Conservation (phyloP, 805 yeast genomes). For the Geotrichum ghanense region DNA sequence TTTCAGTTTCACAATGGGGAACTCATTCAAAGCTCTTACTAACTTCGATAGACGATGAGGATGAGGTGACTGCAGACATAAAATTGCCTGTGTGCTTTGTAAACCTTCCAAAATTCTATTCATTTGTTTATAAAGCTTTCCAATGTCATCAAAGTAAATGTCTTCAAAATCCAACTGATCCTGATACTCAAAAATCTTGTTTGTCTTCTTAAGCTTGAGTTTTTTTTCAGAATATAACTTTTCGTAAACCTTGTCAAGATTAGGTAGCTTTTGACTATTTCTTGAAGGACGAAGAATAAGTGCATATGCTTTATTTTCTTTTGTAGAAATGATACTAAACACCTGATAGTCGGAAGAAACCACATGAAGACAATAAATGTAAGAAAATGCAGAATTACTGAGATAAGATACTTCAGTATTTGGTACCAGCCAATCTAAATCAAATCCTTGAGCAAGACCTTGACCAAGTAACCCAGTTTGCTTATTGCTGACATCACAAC, state of each 20-base stretch:
- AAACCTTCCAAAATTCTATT: constrained; percentile 42
- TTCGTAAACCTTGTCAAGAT: constrained; percentile 41
- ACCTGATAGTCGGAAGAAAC: constrained; percentile 67
- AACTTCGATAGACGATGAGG: constrained; percentile 33
- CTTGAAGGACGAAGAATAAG: constrained; percentile 59
- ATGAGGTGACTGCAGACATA: constrained; percentile 68
- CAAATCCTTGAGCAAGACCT: constrained; percentile 80
- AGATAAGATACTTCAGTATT: constrained; percentile 32
- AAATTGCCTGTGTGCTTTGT: constrained; percentile 50
- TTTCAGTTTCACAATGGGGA: constrained; percentile 54
- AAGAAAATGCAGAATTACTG: constrained; percentile 40
- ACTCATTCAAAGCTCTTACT: constrained; percentile 38
- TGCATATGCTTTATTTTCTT: constrained; percentile 40
- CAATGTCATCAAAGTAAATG: constrained; percentile 40
- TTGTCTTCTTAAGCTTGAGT: constrained; percentile 31
- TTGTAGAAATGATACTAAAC: constrained; percentile 53
- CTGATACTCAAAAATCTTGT: constrained; percentile 38
- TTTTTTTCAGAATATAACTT: constrained; percentile 31
- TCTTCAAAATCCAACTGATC: constrained; percentile 43
- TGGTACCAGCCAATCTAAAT: constrained; percentile 35
- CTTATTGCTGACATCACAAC: constrained; percentile 56
- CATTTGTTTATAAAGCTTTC: constrained; percentile 47
- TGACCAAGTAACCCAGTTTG: constrained; percentile 75
- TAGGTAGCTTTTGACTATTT: constrained; percentile 53
- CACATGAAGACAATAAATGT: constrained; percentile 57